Conservation (phyloP, 116 monocot species). For the Zostera marina region DNA sequence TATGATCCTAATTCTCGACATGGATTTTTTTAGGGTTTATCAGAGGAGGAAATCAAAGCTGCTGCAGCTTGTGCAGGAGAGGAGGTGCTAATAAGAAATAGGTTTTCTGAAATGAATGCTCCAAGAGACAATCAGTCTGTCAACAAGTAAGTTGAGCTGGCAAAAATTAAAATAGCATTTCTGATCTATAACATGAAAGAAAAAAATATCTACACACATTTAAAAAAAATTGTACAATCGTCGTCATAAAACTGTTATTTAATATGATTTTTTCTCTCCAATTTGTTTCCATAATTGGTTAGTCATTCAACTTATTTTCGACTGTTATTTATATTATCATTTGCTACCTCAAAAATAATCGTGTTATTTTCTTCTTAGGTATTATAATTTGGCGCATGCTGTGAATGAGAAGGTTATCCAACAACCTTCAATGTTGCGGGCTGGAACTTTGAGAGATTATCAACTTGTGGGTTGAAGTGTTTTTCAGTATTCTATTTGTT, state of each 20-base stretch:
- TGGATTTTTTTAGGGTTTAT: slow-evolving; percentile 47
- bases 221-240: no score
- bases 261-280: no score
- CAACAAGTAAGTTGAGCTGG: slow-evolving; percentile 44
- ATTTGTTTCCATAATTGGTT: no score
- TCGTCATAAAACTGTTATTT: no score
- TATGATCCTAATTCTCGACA: neutral
- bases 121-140: slow-evolving; percentile 53
- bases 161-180: neutral
- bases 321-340: neutral
- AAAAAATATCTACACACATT: no score
- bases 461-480: slow-evolving; percentile 50
- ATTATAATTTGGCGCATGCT: slow-evolving; percentile 96
- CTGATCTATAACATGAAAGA: no score
- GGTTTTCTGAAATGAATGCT: slow-evolving; percentile 90
- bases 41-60: slow-evolving; percentile 77
- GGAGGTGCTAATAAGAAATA: slow-evolving; percentile 79
- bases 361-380: slow-evolving; percentile 24
- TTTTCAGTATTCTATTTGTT: neutral
- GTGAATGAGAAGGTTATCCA: slow-evolving; percentile 65
- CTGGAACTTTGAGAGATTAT: slow-evolving; percentile 88
- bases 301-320: no score
- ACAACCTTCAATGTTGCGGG: slow-evolving; percentile 82
- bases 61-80: slow-evolving; percentile 85
- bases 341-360: neutral